Percentiles rank a stretch among this genome's conserved stretches.
Evolutionary conservation across 805 yeast species (phyloP).

Genomic region (Wickerhamomyces rabaulensis): DNA sequence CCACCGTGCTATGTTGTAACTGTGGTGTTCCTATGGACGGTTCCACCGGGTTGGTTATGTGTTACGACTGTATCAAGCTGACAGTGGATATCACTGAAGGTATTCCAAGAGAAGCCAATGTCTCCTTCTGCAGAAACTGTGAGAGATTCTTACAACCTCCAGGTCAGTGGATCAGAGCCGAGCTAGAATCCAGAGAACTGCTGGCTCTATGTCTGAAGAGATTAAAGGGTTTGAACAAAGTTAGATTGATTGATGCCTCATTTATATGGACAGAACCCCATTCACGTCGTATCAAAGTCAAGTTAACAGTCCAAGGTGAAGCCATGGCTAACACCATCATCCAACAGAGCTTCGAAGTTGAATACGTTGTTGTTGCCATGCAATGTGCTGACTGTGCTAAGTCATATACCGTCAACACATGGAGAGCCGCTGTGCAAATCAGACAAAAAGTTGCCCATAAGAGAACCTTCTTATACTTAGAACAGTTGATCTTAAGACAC

Average conservation of each 20-base stretch:
- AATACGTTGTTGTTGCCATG: conserved; percentile 87
- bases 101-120: conserved; percentile 87
- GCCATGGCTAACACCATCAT: conserved; percentile 88
- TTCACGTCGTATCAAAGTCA: conserved; percentile 87
- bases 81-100: conserved; percentile 93
- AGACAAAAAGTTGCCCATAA: conserved; percentile 97
- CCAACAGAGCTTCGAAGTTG: conserved; percentile 93
- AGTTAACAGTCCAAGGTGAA: conserved; percentile 94
- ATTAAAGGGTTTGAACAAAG: conserved; percentile 80
- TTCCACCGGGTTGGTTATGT: conserved; percentile 87
- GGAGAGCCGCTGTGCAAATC: conserved; percentile 97
- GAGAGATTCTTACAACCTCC: conserved; percentile 96
- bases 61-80: conserved; percentile 93
- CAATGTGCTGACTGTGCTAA: conserved; percentile 99
- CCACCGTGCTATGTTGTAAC: conserved; percentile 94
- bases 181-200: conserved; percentile 86
- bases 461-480: conserved; percentile 92
- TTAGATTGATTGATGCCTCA: conserved; percentile 85
- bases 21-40: conserved; percentile 99
- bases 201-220: conserved; percentile 86
- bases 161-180: conserved; percentile 85
- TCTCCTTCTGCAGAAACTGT: conserved; percentile 95
- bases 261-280: conserved; percentile 99
- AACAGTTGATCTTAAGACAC: conserved; percentile 88
- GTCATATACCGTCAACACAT: conserved; percentile 91